Conservation (phyloP, 371 early-diverging fungal genomes). For the Apophysomyces sp. region DNA sequence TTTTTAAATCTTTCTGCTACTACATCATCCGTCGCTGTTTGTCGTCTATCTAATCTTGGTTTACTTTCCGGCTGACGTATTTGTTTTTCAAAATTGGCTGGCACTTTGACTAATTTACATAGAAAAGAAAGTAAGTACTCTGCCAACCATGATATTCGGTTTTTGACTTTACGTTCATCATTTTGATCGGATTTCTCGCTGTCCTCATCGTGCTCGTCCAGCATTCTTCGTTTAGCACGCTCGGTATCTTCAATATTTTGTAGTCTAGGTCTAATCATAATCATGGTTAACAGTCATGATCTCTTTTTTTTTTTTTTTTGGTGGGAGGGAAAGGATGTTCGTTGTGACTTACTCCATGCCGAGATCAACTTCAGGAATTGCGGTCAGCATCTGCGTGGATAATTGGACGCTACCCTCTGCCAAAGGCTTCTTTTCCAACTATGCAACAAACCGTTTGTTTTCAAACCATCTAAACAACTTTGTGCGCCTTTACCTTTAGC, state of each 20-base stretch:
- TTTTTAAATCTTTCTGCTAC: conserved; percentile 84
- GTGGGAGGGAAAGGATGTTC: too few species aligned
- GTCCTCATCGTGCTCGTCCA: conserved; percentile 25
- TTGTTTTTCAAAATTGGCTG: conserved; percentile 37
- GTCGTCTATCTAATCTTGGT: conserved; percentile 36
- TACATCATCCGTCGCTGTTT: conserved; percentile 78
- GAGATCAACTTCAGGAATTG: conserved; percentile 92
- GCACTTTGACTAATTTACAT: conserved; percentile 13
- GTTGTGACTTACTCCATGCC: conserved; percentile 71
- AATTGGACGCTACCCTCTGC: conserved; percentile 86
- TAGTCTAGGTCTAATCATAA: conserved; percentile 59
- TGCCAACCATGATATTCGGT: conserved; percentile 11
- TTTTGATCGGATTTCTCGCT: conserved; percentile 2
- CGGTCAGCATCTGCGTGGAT: conserved; percentile 88
- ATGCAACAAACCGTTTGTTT: not conserved
- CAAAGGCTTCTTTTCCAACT: conserved; percentile 54
- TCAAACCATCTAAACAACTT: not conserved
- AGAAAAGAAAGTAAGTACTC: conserved; percentile 7
- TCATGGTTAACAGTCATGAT: not conserved
- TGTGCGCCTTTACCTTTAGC: conserved; percentile 52
- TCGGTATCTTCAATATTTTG: conserved; percentile 87
- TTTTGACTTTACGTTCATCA: conserved; percentile 15
- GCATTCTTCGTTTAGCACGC: conserved; percentile 68
- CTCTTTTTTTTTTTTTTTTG: too few species aligned
- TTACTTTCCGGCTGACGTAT: conserved; percentile 31